Percentiles rank a stretch among this genome's conserved stretches.
Evolutionary conservation across 768 basidiomycete genomes (phyloP).

Genomic region (Suillus brevipes): DNA sequence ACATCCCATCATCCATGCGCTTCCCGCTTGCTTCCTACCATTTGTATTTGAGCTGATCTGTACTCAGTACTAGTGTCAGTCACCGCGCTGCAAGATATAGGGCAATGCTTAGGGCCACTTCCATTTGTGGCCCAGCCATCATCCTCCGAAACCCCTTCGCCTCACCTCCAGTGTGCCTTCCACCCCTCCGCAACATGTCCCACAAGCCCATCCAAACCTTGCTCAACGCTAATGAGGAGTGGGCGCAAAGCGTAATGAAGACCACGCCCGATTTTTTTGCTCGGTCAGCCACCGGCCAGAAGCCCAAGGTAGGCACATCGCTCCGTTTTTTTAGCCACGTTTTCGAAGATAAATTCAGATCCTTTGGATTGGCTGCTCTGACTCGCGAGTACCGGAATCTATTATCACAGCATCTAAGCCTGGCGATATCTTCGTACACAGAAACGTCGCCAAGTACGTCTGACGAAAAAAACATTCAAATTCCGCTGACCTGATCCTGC

Average conservation of each 20-base stretch:
- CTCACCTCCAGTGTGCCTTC: background rate
- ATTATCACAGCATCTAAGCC: constrained; percentile 72
- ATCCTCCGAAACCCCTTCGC: background rate
- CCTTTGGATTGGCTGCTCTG: constrained; percentile 83
- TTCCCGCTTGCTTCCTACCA: background rate
- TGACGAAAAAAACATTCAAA: background rate
- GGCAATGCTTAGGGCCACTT: background rate
- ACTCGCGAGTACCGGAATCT: constrained; percentile 86
- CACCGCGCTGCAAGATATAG: background rate
- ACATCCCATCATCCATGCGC: background rate
- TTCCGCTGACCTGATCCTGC: background rate
- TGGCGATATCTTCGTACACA: constrained; percentile 85
- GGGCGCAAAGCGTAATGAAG: constrained; percentile 61
- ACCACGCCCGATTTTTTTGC: constrained; percentile 66
- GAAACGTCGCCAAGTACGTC: constrained; percentile 86
- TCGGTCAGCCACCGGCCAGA: constrained; percentile 60
- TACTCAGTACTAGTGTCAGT: background rate
- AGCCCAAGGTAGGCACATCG: constrained; percentile 52
- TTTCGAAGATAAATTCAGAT: constrained; percentile 40
- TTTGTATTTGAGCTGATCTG: background rate
- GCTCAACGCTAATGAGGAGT: constrained; percentile 58
- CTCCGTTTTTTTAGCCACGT: background rate
- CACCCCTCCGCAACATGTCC: background rate
- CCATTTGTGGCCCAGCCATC: background rate
- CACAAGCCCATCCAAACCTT: constrained; percentile 18